Base-by-base conservation (phyloP, 768 basidiomycete species). In the Hygrophorus pudorinus region DNA sequence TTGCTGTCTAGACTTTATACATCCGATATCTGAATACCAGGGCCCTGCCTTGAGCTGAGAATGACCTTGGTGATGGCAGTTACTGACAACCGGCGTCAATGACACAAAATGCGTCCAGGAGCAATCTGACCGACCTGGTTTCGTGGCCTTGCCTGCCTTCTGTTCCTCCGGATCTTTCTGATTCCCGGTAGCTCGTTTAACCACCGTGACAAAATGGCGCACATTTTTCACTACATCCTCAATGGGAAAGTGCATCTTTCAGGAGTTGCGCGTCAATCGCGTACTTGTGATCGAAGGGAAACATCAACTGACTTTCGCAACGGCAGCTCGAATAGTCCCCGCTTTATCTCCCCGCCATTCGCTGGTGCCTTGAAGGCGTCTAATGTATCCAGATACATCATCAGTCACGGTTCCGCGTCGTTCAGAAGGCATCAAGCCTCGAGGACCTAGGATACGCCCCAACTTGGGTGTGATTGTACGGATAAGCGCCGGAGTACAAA, bases 381-480 rank as follows among this genome's bases (percentile, higher is more conserved):
- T 72, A 45, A 99, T 79, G 51, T 85, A 93, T 10, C 79, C 79
- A 11, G 72, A 81, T 33, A 97, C 71, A 48, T 97, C 89, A 40
- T 91, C 86, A 1, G 89, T 88, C 14, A 98, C 94, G 1, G 93
- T 93, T 4, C 96, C 96, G 46, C 92, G 75, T 60, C 92, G 81
- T 49, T 85, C 88, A 5, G 87, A 85, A 9, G 96, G 96, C 93
- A 99, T 96, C 36, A 98, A 66, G 45, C 94, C 94, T 42, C 88
- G 78, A 33, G 91, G 93, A 53, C 94, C 79, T 64, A 64, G 86
- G 67, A 62, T 84, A 65, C 65, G 87, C 65, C 60, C 92, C 2
- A 98, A 72, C 55, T 76, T 81, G 4, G 85, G 79, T 10, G 84
- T 81, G 49, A 98, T 87, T 27, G 79, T 64, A 36, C 78, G 75